These are phyloP conservation scores for Aspergillus cristatus DNA, from an alignment of 495 filamentous ascomycete species.

Conservation along the genomic window DNA sequence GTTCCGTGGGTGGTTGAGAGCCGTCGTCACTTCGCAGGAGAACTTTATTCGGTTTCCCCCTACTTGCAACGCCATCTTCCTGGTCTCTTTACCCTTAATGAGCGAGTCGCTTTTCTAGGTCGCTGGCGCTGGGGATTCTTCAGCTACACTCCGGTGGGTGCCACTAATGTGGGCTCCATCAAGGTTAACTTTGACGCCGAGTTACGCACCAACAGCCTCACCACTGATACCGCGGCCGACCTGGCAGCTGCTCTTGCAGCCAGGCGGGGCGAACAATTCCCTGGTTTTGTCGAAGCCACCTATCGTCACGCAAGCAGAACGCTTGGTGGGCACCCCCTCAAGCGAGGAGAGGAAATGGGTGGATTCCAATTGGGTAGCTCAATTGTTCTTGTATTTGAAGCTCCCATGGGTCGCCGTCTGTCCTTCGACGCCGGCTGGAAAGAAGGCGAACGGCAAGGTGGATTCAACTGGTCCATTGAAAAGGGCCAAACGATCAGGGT, in stretches of 20 bases:
- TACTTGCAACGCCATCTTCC: conserved; percentile 88
- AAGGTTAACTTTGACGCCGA: conserved; percentile 96
- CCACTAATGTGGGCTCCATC: conserved; percentile 98
- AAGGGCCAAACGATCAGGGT: conserved; percentile 84
- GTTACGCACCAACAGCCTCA: conserved; percentile 82
- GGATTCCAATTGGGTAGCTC: conserved; percentile 95
- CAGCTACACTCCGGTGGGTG: conserved; percentile 88
- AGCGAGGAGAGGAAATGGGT: conserved; percentile 92
- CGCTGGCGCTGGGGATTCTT: conserved; percentile 98
- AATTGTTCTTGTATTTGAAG: conserved; percentile 94
- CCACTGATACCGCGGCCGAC: conserved; percentile 83
- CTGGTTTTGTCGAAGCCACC: conserved; percentile 82
- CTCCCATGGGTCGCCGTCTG: conserved; percentile 55
- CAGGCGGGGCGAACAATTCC: conserved; percentile 66
- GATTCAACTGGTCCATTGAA: conserved; percentile 74
- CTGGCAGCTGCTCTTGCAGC: conserved; percentile 68
- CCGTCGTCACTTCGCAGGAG: conserved; percentile 90
- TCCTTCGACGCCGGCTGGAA: conserved; percentile 59
- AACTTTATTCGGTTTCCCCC: conserved; percentile 89
- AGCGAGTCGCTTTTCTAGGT: conserved; percentile 87
- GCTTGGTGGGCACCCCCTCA: conserved; percentile 72
- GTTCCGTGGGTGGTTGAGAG: conserved; percentile 87
- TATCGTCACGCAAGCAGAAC: conserved; percentile 70
- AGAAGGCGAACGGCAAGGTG: conserved; percentile 47
- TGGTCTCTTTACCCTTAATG: conserved; percentile 91